A percentile compares a stretch with the other conserved stretches of the same genome.
Evolutionary conservation across 2,329 filamentous ascomycete species (phyloP).

Genomic region (Aspergillus chevalieri): DNA sequence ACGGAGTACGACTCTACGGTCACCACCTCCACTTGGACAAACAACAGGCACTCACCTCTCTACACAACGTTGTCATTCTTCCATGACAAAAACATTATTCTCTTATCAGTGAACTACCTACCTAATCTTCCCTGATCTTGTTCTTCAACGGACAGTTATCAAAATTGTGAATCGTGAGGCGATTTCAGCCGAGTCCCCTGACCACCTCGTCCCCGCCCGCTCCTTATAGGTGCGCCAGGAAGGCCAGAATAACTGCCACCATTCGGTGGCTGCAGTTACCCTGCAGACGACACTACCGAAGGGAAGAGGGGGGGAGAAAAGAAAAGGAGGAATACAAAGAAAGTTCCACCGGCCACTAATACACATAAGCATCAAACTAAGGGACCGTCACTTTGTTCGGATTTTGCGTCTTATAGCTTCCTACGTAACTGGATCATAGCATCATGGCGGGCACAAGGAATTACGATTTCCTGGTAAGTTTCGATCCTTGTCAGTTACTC

Average conservation of each 20-base stretch:
- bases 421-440: constrained; percentile 6
- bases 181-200: constrained; percentile 2
- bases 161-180: background rate
- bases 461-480: constrained; percentile 93
- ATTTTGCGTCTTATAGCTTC: constrained; percentile 1
- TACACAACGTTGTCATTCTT: background rate
- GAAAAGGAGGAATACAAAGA: background rate
- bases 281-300: constrained; percentile 4
- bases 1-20: constrained; percentile 2
- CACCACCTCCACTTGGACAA: constrained; percentile 8
- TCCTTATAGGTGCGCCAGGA: background rate
- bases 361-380: background rate
- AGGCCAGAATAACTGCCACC: constrained; percentile 6
- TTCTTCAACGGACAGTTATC: too few species aligned
- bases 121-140: background rate
- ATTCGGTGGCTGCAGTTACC: constrained; percentile 9
- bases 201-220: background rate
- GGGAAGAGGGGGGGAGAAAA: background rate
- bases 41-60: background rate
- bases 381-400: background rate
- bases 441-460: constrained; percentile 94
- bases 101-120: background rate
- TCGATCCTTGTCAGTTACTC: constrained; percentile 1
- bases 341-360: constrained; percentile 1
- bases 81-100: background rate